Base-by-base conservation (phyloP, 768 basidiomycete species). In the Macrolepiota fuliginosa region DNA sequence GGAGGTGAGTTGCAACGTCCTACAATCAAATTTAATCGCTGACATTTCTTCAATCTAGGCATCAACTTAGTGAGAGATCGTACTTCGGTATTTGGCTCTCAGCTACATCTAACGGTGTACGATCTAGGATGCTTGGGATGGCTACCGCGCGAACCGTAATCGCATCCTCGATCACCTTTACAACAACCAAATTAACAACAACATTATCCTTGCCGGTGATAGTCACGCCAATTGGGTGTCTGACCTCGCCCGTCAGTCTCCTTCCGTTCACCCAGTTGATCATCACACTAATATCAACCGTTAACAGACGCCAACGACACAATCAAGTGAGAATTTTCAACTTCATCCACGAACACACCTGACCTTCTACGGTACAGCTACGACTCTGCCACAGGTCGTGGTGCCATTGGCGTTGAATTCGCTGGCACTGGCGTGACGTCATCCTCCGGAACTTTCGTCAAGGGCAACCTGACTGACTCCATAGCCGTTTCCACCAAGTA, bases 191-290 rank as follows among this genome's bases (percentile, higher is more conserved):
- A 32, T 32, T 32, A 75, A 72, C 70, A 85, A 84, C 67, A 81
- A 80, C 1, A 67, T 86, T 60, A 78, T 85, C 58, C 74, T 86
- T 17, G 76, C 83, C n/a, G 83, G 85, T 10, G 84, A 87, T 66
- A 82, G 81, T 54, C 84, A 87, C 65, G 82, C 82, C 5, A 84
- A 83, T 67, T 85, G 83, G 84, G 83, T 81, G 10, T 83, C 80
- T 45, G 83, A 86, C 66, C 74, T 84, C 13, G 78, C 81, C 45
- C 79, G 82, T 19, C 19, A 24, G 9, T 49, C 47, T 9, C 47
- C 9, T 24, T 25, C 24, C 47, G 22, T 10, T 12, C 25, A 24
- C 12, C 13, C 47, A 49, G 3, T 24, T 5, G 25, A 27, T 13
- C 24, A 27, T 25, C 11, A 49, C 12, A 24, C 7, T 32, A 32